A percentile compares a stretch with the other conserved stretches of the same genome.
Evolutionary conservation across 306 rosid genomes (phyloP).

Genomic region (Dryas drummondii): DNA sequence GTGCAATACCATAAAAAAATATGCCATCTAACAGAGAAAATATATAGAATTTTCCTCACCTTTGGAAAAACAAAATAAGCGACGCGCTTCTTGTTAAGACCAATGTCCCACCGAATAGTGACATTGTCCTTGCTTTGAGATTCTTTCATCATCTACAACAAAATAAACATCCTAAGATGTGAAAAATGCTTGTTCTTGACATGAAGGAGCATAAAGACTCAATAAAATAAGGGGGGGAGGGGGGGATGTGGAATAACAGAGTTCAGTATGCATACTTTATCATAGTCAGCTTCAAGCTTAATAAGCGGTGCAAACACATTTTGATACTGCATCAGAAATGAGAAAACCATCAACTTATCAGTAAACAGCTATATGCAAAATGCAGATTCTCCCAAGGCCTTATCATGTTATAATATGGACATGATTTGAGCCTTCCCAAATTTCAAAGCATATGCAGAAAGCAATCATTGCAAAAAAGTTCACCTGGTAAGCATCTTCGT

Average conservation of each 20-base stretch:
- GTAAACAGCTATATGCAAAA: slow-evolving; percentile 23
- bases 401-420: background rate
- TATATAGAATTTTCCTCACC: slow-evolving; percentile 38
- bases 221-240: background rate
- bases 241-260: background rate
- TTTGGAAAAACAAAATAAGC: slow-evolving; percentile 97
- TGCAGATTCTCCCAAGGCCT: slow-evolving; percentile 8
- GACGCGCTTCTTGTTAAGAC: slow-evolving; percentile 96
- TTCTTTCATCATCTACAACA: slow-evolving; percentile 94
- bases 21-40: background rate
- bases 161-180: slow-evolving; percentile 27
- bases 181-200: background rate
- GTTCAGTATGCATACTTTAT: slow-evolving; percentile 56
- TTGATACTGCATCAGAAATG: slow-evolving; percentile 71
- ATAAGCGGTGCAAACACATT: slow-evolving; percentile 99
- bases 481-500: slow-evolving; percentile 99
- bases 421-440: background rate
- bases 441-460: background rate
- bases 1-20: background rate
- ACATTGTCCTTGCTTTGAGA: slow-evolving; percentile 98
- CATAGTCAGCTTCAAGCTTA: slow-evolving; percentile 99
- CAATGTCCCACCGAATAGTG: slow-evolving; percentile 94
- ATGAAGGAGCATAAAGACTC: background rate
- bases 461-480: slow-evolving; percentile 15
- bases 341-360: slow-evolving; percentile 25